Evolutionary conservation across 1,139 yeast genomes (phyloP), one percentile per base, ranked within the genome.

Genomic region (Candida gigantensis): DNA sequence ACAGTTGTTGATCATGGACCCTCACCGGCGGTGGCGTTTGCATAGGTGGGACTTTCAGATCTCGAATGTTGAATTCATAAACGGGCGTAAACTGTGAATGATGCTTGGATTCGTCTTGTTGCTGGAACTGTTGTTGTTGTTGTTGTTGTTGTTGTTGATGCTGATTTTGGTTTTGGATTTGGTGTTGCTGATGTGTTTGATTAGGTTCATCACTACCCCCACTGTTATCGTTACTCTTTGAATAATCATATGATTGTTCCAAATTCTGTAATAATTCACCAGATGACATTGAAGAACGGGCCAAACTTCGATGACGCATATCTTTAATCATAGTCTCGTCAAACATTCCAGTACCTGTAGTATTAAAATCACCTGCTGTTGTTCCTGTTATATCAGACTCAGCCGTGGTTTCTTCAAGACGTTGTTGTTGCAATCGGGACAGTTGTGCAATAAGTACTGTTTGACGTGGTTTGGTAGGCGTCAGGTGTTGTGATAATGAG

Each of bases 241-340:
- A 28, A 25, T 34, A 25, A 19, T 41, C 36, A 28, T 40, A 36
- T 15, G 47, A 48, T 19, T 46, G 42, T 34, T 60, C 64, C 35
- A 68, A 49, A 29, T 53, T 61, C 28, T 43, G 50, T 30, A 68
- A 55, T 17, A 68, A 50, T 44, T 68, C 74, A 3, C 70, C 72
- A 4, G 70, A 62, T 3, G 68, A 60, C 35, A 62, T 44, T 12
- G 68, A 62, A 6, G 55, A 48, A 15, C 59, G 36, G 16, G 52
- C 37, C 1, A 55, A 4, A 21, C 42, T 39, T 25, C 30, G n/a
- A 28, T 36, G 40, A 16, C 32, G 51, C 14, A 46, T 40, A 11
- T 49, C 38, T 21, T 36, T 46, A 36, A 35, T 32, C 36, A 34
- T 40, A 12, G 45, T 39, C 30, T 39, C 46, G 26, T 32, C 37